These are phyloP conservation scores for Penicillium paradoxum DNA, from an alignment of 495 filamentous ascomycete genomes.

Conservation along the genomic window DNA sequence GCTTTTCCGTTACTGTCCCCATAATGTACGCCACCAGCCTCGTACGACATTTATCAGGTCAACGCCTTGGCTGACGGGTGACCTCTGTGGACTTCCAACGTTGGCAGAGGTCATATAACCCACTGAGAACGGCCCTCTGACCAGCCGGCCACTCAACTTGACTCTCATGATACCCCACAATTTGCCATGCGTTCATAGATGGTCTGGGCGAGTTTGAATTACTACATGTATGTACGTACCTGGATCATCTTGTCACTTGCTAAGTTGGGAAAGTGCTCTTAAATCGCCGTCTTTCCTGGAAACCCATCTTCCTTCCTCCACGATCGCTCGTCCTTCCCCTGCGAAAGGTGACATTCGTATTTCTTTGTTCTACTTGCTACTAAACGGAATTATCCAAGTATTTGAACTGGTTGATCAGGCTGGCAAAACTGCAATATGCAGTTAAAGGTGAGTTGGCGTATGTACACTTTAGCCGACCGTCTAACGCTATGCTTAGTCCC, in stretches of 20 bases:
- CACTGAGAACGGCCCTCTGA: neutral
- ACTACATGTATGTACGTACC: constrained; percentile 8
- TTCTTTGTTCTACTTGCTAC: neutral
- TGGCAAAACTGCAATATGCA: constrained; percentile 16
- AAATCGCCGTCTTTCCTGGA: neutral
- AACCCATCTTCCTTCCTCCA: neutral
- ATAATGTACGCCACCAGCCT: neutral
- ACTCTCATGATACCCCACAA: constrained; percentile 17
- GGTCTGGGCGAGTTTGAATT: constrained; percentile 8
- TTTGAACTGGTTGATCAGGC: neutral
- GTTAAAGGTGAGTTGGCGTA: constrained; percentile 13
- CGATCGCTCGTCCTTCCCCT: neutral
- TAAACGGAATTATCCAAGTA: neutral
- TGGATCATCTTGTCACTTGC: constrained; percentile 13
- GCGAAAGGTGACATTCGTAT: neutral
- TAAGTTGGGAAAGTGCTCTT: neutral
- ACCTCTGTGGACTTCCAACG: neutral
- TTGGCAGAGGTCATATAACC: constrained; percentile 5
- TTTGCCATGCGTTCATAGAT: constrained; percentile 5
- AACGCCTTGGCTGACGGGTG: constrained; percentile 3
- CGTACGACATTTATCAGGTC: constrained; percentile 16
- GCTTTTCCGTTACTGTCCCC: constrained; percentile 2
- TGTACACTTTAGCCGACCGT: neutral
- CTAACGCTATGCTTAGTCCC: constrained; percentile 6
- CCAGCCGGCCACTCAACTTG: constrained; percentile 4